Base-by-base conservation (phyloP, 306 rosid genomes). In the Acacia acuminata region DNA sequence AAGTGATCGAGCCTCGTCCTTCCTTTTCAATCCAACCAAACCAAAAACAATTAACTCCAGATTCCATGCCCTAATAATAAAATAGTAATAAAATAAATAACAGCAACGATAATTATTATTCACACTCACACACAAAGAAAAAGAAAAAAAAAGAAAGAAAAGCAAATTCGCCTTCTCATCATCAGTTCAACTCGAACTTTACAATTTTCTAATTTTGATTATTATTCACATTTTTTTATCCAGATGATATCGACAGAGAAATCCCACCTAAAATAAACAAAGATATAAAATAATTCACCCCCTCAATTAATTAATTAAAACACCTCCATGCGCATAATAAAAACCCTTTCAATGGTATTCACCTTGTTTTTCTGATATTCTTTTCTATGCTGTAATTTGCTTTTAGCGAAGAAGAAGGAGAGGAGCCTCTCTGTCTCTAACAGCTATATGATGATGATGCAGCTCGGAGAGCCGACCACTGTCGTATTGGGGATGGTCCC, bases 211-310 rank as follows among this genome's bases (percentile, higher is more conserved):
- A 71, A 66, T 66, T 61, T 61, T 24, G 25, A 11, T 11, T 61
- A 25, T 58, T 58, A 22, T 58, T 3, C 11, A n/a, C 12, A 24
- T 72, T 85, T 72, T 77, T 53, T 51, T 36, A 76, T 71, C 13
- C 75, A 80, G 85, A 87, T 84, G 87, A 87, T 87, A 84, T 84
- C 75, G 94, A 88, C 91, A 90, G 91, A 79, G 75, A 84, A 80
- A 89, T 82, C 89, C 91, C 92, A 90, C 86, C 87, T 76, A 83
- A 86, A 75, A 77, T 81, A 83, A 85, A 84, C 68, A 83, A 89
- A 88, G 61, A 67, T 67, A 81, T 76, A 73, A 75, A 81, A 75
- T 73, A 61, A 25, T 61, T 61, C 75, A 83, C 86, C 82, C 84
- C 15, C n/a, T 19, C 72, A 38, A 70, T 43, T 69, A 88, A 24